These are phyloP conservation scores for Microstegium vimineum DNA, from an alignment of 176 grass and related monocot genomes.

Conservation along the genomic window DNA sequence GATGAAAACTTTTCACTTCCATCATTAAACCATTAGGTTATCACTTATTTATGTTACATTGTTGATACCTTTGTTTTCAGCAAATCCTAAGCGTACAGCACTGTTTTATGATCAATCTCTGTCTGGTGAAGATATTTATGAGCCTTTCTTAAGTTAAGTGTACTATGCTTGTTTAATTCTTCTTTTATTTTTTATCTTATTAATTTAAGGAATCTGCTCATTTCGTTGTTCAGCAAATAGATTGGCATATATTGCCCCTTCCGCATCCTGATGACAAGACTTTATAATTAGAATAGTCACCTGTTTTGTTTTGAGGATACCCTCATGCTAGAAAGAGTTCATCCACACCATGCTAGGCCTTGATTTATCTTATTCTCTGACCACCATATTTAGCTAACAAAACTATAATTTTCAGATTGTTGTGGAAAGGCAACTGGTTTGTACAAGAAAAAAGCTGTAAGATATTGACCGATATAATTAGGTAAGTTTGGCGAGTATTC, in stretches of 20 bases:
- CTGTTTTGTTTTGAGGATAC: background rate
- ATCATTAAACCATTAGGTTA: background rate
- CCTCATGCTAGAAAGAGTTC: background rate
- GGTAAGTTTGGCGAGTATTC: too few species aligned
- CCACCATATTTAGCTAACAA: background rate
- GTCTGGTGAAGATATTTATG: conserved; percentile 79
- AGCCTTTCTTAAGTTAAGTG: conserved; percentile 86
- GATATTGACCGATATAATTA: too few species aligned
- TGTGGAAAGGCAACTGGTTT: too few species aligned
- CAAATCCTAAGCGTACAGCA: conserved; percentile 66
- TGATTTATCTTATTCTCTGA: conserved; percentile 21
- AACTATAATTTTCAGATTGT: too few species aligned
- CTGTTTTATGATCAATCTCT: conserved; percentile 85
- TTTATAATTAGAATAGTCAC: conserved; percentile 5
- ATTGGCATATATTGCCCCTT: background rate
- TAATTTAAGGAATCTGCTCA: background rate
- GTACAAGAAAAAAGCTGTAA: too few species aligned
- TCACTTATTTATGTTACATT: conserved; percentile 29
- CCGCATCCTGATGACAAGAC: background rate
- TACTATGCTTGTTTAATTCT: conserved; percentile 22
- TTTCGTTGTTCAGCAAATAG: background rate
- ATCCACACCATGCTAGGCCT: background rate
- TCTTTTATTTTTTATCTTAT: conserved; percentile 2
- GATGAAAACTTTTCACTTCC: conserved; percentile 7
- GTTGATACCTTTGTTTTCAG: conserved; percentile 46